Conservation (phyloP, 2,329 filamentous ascomycete species). For the Claviceps cyperi region DNA sequence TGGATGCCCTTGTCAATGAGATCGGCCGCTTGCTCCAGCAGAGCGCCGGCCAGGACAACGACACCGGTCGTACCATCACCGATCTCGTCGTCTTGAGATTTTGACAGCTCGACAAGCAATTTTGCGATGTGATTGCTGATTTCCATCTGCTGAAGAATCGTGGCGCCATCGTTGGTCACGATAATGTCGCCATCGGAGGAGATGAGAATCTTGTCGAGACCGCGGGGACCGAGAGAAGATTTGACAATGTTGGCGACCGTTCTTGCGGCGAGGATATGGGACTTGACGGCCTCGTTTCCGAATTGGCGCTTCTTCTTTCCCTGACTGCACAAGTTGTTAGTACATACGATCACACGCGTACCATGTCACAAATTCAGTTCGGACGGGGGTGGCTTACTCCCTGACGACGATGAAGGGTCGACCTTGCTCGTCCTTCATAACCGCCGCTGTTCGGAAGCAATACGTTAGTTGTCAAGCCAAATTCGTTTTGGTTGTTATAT, state of each 20-base stretch:
- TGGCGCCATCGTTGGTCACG: constrained; percentile 96
- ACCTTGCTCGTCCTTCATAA: constrained; percentile 96
- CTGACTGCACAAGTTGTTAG: constrained; percentile 44
- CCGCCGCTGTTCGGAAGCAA: constrained; percentile 32
- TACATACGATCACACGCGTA: background rate
- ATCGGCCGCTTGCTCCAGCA: constrained; percentile 91
- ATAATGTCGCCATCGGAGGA: constrained; percentile 98
- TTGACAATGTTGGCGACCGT: constrained; percentile 97
- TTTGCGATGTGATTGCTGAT: constrained; percentile 97
- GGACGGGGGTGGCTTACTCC: constrained; percentile 51
- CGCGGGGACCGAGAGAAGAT: constrained; percentile 86
- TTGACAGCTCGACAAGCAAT: constrained; percentile 88
- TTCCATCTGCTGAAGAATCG: constrained; percentile 96
- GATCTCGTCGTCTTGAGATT: constrained; percentile 98
- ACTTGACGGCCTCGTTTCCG: constrained; percentile 94
- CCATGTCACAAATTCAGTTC: too few relatives aligned
- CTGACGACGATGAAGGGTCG: constrained; percentile 95
- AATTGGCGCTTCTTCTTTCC: constrained; percentile 96
- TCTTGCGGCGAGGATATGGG: constrained; percentile 90
- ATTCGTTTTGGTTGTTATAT: background rate
- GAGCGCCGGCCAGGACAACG: constrained; percentile 84
- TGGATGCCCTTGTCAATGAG: constrained; percentile 99
- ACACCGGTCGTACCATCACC: constrained; percentile 97
- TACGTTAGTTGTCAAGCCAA: constrained; percentile 6
- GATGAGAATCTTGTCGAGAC: constrained; percentile 97